These are phyloP conservation scores for Lachancea cidri DNA, from an alignment of 805 yeast species.

Conservation along the genomic window DNA sequence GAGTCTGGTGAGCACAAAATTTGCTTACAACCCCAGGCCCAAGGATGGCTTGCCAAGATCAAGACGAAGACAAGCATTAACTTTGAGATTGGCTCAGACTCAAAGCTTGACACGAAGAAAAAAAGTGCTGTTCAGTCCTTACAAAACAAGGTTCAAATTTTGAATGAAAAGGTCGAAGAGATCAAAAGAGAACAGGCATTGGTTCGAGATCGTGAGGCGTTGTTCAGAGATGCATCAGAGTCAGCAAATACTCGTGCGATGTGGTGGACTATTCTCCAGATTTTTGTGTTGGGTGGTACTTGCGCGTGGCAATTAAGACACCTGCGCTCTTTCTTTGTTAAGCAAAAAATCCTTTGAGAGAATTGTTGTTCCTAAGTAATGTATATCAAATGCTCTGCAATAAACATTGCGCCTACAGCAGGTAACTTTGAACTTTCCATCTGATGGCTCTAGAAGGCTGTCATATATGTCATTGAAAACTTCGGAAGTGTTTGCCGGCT, in stretches of 20 bases:
- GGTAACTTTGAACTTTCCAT: too few relatives aligned
- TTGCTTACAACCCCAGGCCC: slow-evolving; percentile 50
- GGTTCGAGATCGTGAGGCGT: slow-evolving; percentile 70
- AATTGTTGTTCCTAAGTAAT: background rate
- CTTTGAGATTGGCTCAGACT: slow-evolving; percentile 61
- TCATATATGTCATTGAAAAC: too few relatives aligned
- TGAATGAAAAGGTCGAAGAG: slow-evolving; percentile 53
- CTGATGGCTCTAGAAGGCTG: too few relatives aligned
- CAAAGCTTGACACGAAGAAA: slow-evolving; percentile 63
- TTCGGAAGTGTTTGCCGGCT: too few relatives aligned
- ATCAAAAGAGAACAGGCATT: slow-evolving; percentile 61
- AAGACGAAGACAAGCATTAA: slow-evolving; percentile 57
- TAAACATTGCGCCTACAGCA: too few relatives aligned
- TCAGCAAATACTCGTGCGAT: slow-evolving; percentile 63
- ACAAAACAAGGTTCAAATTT: slow-evolving; percentile 50
- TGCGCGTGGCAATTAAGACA: slow-evolving; percentile 73
- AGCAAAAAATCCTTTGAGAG: slow-evolving; percentile 50
- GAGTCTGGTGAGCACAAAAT: slow-evolving; percentile 77
- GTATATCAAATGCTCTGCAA: too few relatives aligned
- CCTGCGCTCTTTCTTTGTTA: slow-evolving; percentile 70
- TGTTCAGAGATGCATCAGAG: slow-evolving; percentile 69
- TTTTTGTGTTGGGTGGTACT: slow-evolving; percentile 57
- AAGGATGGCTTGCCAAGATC: slow-evolving; percentile 60
- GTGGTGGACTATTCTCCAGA: slow-evolving; percentile 68
- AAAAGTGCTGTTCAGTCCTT: slow-evolving; percentile 50